Evolutionary conservation across 1,284 basidiomycete genomes (phyloP).

Genomic region (Tremellales sp.): DNA sequence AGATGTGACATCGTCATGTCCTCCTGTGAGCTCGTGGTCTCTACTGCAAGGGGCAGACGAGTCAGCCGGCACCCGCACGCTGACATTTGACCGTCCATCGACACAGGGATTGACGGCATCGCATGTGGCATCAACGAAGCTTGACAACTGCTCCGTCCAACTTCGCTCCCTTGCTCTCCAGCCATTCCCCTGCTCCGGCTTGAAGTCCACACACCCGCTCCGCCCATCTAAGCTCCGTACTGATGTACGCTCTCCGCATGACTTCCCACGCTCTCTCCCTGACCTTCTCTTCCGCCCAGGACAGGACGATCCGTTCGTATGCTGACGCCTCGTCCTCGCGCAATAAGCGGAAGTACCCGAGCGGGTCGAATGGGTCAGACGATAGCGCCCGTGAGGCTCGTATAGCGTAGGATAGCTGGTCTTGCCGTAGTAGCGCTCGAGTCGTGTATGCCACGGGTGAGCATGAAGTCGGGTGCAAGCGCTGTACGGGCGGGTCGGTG

Average conservation of each 20-base stretch:
- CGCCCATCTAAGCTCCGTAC: conserved; percentile 22
- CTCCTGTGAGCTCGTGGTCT: no score
- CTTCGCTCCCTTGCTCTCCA: conserved; percentile 13
- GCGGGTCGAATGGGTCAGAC: conserved; percentile 26
- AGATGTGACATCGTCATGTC: no score
- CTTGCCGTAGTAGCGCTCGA: conserved; percentile 3
- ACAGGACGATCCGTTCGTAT: conserved; percentile 29
- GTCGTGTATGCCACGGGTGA: not conserved
- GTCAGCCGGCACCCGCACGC: no score
- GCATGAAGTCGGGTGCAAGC: not conserved
- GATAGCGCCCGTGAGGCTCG: conserved; percentile 17
- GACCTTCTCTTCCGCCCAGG: conserved; percentile 25
- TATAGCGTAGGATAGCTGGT: conserved; percentile 6
- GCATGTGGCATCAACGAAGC: conserved; percentile 20
- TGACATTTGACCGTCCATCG: no score
- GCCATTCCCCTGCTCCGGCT: conserved; percentile 17
- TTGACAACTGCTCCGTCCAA: conserved; percentile 24
- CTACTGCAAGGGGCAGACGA: no score
- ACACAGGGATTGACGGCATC: no score
- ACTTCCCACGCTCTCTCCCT: conserved; percentile 29
- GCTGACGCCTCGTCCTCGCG: not conserved
- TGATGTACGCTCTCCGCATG: conserved; percentile 30
- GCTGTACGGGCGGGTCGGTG: conserved; percentile 5
- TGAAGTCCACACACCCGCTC: conserved; percentile 10
- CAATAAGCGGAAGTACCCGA: conserved; percentile 20